These are phyloP conservation scores for Sphaerulina vaccinii DNA, from an alignment of 2,329 filamentous ascomycete species.

Conservation along the genomic window DNA sequence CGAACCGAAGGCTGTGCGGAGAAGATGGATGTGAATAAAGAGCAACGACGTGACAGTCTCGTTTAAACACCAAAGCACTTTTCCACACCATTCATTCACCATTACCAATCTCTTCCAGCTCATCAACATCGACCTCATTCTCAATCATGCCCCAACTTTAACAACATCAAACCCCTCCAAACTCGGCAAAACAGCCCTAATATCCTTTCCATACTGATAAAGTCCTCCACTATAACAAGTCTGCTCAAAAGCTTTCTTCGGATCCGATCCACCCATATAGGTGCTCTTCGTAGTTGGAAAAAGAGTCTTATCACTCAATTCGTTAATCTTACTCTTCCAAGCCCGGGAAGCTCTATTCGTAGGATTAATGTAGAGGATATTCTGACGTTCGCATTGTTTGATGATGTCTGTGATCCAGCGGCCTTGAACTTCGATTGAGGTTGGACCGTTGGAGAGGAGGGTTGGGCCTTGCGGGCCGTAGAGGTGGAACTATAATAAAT, in stretches of 20 bases:
- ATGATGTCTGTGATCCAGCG: conserved; percentile 39
- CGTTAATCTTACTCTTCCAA: conserved; percentile 36
- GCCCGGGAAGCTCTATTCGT: conserved; percentile 32
- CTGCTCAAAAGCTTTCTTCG: conserved; percentile 33
- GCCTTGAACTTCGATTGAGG: conserved; percentile 43
- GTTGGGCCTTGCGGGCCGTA: conserved; percentile 47
- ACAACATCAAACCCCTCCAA: conserved; percentile 31
- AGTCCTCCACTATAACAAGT: conserved; percentile 34
- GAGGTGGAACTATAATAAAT: neutral
- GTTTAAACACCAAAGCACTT: too few species aligned
- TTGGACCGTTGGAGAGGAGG: conserved; percentile 44
- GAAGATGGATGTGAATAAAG: too few species aligned
- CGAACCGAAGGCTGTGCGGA: too few species aligned
- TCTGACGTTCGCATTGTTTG: conserved; percentile 28
- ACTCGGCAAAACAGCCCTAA: conserved; percentile 27
- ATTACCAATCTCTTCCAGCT: neutral
- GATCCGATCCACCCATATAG: conserved; percentile 24
- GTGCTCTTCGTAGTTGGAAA: conserved; percentile 35
- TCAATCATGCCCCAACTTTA: conserved; percentile 3
- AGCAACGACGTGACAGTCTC: too few species aligned
- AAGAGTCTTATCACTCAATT: conserved; percentile 28
- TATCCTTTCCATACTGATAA: conserved; percentile 31
- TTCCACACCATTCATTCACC: too few species aligned
- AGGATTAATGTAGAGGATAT: conserved; percentile 34
- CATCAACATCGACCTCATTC: neutral